Percentiles rank a stretch among this genome's conserved stretches.
Evolutionary conservation across 2,329 filamentous ascomycete species (phyloP).

Genomic region (Zymoseptoria tritici): DNA sequence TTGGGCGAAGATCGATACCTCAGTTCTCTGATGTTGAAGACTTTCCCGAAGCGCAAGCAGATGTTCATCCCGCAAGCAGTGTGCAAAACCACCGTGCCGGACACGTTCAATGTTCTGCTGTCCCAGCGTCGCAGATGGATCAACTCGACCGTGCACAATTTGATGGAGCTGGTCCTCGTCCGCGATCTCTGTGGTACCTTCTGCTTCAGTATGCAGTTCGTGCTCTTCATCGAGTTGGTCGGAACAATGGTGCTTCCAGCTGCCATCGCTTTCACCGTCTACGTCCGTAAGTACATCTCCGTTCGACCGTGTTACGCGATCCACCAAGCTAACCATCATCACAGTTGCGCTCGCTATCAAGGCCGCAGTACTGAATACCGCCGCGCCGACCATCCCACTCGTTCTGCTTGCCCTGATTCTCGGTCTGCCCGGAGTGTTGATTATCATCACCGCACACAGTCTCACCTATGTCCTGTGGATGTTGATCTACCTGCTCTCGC

Average conservation of each 20-base stretch:
- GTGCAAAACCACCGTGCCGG: conserved; percentile 96
- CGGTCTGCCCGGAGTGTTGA: conserved; percentile 84
- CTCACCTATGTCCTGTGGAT: conserved; percentile 94
- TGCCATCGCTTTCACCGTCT: conserved; percentile 94
- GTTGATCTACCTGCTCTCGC: conserved; percentile 85
- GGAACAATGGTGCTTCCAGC: conserved; percentile 92
- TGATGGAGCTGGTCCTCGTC: conserved; percentile 95
- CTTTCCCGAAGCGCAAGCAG: conserved; percentile 97
- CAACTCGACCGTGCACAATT: conserved; percentile 96
- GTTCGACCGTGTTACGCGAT: background rate
- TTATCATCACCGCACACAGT: conserved; percentile 87
- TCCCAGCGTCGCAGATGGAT: conserved; percentile 98
- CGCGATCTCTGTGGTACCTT: conserved; percentile 96
- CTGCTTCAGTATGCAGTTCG: conserved; percentile 99
- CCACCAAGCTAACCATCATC: conserved; percentile 22
- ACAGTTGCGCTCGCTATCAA: conserved; percentile 78
- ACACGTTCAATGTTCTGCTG: conserved; percentile 82
- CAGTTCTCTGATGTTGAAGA: conserved; percentile 95
- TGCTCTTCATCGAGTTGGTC: conserved; percentile 89
- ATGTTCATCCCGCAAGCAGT: conserved; percentile 97
- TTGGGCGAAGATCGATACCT: conserved; percentile 92
- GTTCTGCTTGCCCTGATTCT: conserved; percentile 84
- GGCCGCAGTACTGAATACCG: conserved; percentile 48
- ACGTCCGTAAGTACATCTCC: conserved; percentile 63
- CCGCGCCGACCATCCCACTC: conserved; percentile 78